Evolutionary conservation across 768 basidiomycete genomes (phyloP), one percentile per base, ranked within the genome.

Genomic region (Lactarius tabidus): DNA sequence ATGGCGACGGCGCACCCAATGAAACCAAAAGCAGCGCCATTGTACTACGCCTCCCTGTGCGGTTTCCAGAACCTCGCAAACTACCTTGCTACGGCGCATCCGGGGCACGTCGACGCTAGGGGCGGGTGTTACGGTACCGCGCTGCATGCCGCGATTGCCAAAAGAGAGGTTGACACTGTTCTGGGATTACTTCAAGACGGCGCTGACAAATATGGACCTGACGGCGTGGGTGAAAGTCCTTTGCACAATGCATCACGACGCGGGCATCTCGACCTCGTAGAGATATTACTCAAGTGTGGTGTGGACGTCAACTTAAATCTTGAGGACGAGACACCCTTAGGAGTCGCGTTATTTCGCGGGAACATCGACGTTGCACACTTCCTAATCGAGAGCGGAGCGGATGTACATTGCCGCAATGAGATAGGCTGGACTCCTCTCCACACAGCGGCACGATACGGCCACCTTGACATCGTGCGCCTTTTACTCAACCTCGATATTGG

Each of bases 31-130:
- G 38, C 48, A 0, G 15, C 3, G 18, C 56, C 62, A 26, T 18
- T 63, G 8, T 63, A 63, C 26, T 63, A 63, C 31, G 62, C 62
- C 1, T 26, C 48, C 14, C 23, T 63, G 1, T 57, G 62, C 17
- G 62, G 62, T 31, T 26, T 63, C 20, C 33, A 20, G 10, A 23
- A 2, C 35, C 43, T 57, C 35, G 35, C 23, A 8, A 45, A 52
- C 9, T 35, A 51, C 31, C 33, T 63, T 26, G 4, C 48, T 3
- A 8, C 0, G 15, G 17, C n/a, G 0, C 35, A 35, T 17, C 45
- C 20, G 14, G 18, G 1, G 9, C 28, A 57, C 9, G n/a, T 57
- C 8, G 39, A 51, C 20, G 29, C 20, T 17, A 36, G 1, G 18
- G 62, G 62, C 6, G 62, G 62, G n/a, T 6, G 5, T 5, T 28